Evolutionary conservation across 116 monocot species (phyloP).

Genomic region (Trichopus zeylanicus): DNA sequence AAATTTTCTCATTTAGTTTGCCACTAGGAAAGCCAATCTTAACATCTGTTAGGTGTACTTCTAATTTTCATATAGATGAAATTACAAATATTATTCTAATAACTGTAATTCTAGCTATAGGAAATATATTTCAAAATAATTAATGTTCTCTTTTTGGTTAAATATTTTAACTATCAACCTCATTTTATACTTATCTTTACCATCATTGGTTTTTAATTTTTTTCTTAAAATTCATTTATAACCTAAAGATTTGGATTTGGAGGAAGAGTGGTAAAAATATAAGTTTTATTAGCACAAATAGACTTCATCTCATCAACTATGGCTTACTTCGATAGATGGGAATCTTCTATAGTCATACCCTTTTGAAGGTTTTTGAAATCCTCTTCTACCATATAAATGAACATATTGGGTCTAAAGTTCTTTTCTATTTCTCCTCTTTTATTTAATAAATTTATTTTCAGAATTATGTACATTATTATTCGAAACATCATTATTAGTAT

Average conservation of each 20-base stretch:
- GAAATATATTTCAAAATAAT: conserved; percentile 1
- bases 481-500: too few relatives aligned
- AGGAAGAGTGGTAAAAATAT: not conserved
- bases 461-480: too few relatives aligned
- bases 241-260: not conserved
- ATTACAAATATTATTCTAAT: not conserved
- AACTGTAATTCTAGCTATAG: not conserved
- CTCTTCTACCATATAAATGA: not conserved
- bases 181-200: too few relatives aligned
- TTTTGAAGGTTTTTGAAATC: too few relatives aligned
- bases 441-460: not conserved
- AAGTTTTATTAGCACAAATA: conserved; percentile 2
- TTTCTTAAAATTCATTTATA: too few relatives aligned
- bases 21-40: too few relatives aligned
- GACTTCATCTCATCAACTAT: conserved; percentile 9
- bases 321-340: not conserved
- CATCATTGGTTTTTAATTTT: not conserved
- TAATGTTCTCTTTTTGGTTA: too few relatives aligned
- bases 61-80: not conserved
- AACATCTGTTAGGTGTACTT: not conserved
- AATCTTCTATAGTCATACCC: not conserved
- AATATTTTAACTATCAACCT: not conserved
- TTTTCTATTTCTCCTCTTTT: not conserved
- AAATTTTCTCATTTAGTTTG: not conserved
- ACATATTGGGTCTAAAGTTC: not conserved